These are phyloP conservation scores for Fraxinus platypoda DNA, from an alignment of 305 asterid species.

Conservation along the genomic window DNA sequence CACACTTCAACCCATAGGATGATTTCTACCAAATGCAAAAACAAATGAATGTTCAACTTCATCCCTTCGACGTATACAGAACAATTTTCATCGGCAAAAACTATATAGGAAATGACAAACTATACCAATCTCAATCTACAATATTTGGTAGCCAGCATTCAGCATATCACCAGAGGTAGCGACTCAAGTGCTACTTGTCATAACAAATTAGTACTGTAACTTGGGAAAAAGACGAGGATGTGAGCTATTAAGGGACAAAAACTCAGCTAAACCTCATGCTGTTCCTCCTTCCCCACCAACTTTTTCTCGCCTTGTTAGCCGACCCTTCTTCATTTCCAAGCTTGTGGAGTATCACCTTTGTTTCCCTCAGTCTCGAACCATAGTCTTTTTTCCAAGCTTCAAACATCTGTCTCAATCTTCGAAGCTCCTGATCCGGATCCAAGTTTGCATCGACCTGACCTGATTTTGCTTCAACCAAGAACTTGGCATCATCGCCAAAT, in stretches of 20 bases:
- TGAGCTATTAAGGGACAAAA: neutral
- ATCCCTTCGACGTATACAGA: neutral
- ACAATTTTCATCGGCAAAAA: neutral
- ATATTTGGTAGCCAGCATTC: neutral
- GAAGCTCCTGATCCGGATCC: slow-evolving; percentile 81
- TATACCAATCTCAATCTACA: neutral
- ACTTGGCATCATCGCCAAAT: slow-evolving; percentile 89
- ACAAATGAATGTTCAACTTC: neutral
- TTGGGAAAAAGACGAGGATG: neutral
- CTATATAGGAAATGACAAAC: neutral
- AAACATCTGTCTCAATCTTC: slow-evolving; percentile 82
- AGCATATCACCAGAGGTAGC: neutral
- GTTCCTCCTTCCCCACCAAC: slow-evolving; percentile 91
- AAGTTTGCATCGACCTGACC: slow-evolving; percentile 80
- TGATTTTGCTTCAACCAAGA: slow-evolving; percentile 88
- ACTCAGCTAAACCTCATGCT: slow-evolving; percentile 53
- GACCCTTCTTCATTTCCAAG: slow-evolving; percentile 69
- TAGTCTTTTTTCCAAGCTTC: slow-evolving; percentile 97
- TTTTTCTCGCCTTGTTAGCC: slow-evolving; percentile 64
- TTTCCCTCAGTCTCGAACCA: slow-evolving; percentile 77
- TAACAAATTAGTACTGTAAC: neutral
- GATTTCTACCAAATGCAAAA: neutral
- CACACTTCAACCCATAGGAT: neutral
- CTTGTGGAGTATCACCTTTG: slow-evolving; percentile 77
- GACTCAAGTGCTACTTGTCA: neutral